phyloP scores from a whole-genome alignment of 176 grass and related monocot genomes.

The Chloris gayana region DNA sequence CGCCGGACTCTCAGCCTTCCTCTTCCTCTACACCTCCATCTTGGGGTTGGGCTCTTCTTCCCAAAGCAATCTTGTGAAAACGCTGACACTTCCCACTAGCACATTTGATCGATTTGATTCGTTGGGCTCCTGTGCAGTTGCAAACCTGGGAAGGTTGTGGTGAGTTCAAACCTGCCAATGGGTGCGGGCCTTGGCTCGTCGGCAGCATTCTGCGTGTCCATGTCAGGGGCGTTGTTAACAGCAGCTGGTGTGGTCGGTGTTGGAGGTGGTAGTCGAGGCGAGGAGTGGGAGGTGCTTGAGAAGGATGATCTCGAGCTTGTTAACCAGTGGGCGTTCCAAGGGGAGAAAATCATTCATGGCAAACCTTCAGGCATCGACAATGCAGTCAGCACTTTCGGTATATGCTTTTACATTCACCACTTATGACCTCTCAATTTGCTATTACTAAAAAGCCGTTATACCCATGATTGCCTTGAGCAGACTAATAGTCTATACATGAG shows the following conservation, averaged over 20 bases:
- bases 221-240: conserved; percentile 59
- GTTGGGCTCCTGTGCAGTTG: conserved; percentile 39
- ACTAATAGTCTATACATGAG: conserved; percentile 7
- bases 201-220: conserved; percentile 69
- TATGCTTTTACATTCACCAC: not conserved
- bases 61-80: conserved; percentile 1
- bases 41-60: conserved; percentile 44
- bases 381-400: conserved; percentile 83
- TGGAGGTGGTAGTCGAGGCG: not conserved
- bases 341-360: conserved; percentile 88
- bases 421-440: not conserved
- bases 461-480: not conserved
- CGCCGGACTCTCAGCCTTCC: conserved; percentile 66
- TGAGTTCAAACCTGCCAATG: conserved; percentile 73
- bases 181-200: conserved; percentile 83
- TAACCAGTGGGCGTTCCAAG: conserved; percentile 85
- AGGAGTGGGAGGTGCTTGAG: conserved; percentile 44
- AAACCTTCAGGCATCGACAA: conserved; percentile 97
- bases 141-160: conserved; percentile 59
- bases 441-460: not conserved
- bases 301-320: conserved; percentile 66
- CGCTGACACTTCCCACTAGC: not conserved
- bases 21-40: conserved; percentile 82
- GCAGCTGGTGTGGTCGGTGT: conserved; percentile 28
- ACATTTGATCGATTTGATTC: not conserved